Evolutionary conservation across 352 stramenopile genomes (phyloP).

Genomic region (Globisporangium apiculatum): DNA sequence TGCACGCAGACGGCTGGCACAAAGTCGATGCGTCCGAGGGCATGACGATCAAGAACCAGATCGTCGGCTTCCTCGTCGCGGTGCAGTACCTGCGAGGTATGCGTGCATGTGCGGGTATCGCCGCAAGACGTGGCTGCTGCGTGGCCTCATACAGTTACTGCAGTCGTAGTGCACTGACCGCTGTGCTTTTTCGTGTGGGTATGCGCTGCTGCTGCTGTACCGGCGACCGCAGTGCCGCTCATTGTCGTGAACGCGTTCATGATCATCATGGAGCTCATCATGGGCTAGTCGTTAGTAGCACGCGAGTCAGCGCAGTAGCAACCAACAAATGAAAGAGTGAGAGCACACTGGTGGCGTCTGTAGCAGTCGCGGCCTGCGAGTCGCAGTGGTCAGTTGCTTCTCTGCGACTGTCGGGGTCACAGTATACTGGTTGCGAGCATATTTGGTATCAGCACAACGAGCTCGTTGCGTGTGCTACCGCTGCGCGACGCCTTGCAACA

Average conservation of each 20-base stretch:
- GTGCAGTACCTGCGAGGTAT: conserved; percentile 82
- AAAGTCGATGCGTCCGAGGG: conserved; percentile 72
- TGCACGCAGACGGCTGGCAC: conserved; percentile 69
- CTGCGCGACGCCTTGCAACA: too few species aligned
- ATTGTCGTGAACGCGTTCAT: conserved; percentile 79
- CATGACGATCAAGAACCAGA: conserved; percentile 84
- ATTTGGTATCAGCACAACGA: too few species aligned
- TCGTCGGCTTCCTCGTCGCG: conserved; percentile 76
- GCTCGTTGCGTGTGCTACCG: too few species aligned
- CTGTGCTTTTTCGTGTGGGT: neutral
- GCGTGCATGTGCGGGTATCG: conserved; percentile 1
- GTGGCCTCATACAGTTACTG: too few species aligned
- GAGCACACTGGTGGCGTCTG: too few species aligned
- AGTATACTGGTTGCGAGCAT: too few species aligned
- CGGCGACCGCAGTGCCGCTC: conserved; percentile 42
- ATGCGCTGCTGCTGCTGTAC: neutral
- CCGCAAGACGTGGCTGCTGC: too few species aligned
- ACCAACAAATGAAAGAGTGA: too few species aligned
- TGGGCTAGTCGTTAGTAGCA: conserved; percentile 30
- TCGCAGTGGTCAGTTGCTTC: too few species aligned
- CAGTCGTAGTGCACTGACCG: neutral
- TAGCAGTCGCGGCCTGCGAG: too few species aligned
- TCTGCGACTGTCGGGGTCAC: too few species aligned
- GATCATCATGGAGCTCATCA: conserved; percentile 74
- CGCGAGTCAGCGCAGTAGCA: too few species aligned